These are phyloP conservation scores for Schoenoplectus tabernaemontani DNA, from an alignment of 202 grass and related monocot species.

Conservation along the genomic window DNA sequence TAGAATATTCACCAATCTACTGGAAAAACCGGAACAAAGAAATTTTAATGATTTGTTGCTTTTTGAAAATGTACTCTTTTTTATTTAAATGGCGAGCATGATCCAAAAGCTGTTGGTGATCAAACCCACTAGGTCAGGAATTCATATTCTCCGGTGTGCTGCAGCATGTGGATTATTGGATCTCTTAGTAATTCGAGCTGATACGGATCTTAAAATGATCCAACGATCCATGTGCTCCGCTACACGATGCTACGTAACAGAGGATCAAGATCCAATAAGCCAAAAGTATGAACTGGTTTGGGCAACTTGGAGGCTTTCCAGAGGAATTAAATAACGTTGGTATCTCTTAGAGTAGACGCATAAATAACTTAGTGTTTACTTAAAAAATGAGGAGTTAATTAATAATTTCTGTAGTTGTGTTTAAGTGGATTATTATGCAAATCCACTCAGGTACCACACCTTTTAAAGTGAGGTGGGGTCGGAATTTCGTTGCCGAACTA, in stretches of 20 bases:
- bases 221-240: too few relatives aligned
- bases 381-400: neutral
- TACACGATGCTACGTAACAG: too few relatives aligned
- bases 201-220: too few relatives aligned
- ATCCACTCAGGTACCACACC: neutral
- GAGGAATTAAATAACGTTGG: neutral
- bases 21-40: neutral
- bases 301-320: neutral
- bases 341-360: conserved; percentile 4
- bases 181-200: too few relatives aligned
- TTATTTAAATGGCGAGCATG: neutral
- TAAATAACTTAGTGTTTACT: neutral
- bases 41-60: neutral
- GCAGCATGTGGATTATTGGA: too few relatives aligned
- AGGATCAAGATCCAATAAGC: too few relatives aligned
- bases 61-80: neutral
- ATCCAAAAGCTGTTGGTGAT: neutral
- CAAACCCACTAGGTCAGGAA: too few relatives aligned
- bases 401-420: neutral
- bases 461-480: neutral
- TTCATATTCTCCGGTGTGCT: too few relatives aligned
- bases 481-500: neutral
- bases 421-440: conserved; percentile 15
- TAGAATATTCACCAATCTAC: conserved; percentile 9
- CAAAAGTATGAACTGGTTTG: neutral